These are phyloP conservation scores for Naganishia vaughanmartiniae DNA, from an alignment of 768 basidiomycete species.

Conservation along the genomic window DNA sequence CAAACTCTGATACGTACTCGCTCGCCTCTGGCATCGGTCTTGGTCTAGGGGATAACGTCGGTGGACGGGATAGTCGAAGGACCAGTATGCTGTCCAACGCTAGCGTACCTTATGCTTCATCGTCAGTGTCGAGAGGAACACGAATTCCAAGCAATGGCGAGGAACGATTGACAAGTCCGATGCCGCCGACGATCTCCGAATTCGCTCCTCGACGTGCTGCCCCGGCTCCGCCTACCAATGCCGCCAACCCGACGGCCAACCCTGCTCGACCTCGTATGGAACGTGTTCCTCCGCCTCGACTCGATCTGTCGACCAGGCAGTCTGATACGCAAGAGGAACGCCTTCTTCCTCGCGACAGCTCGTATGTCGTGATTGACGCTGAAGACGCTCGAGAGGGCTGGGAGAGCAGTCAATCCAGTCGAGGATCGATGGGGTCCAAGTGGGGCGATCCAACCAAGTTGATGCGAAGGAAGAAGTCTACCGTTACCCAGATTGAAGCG, in stretches of 20 bases:
- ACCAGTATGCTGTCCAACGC: constrained; percentile 20
- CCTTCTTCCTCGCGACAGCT: constrained; percentile 38
- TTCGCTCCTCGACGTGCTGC: constrained; percentile 23
- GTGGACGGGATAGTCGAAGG: constrained; percentile 23
- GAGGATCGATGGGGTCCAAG: constrained; percentile 27
- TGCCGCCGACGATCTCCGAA: background rate
- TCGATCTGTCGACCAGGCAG: constrained; percentile 4
- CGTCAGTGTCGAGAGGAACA: constrained; percentile 9
- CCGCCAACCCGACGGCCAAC: background rate
- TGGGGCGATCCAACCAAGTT: constrained; percentile 32
- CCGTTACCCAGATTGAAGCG: constrained; percentile 35
- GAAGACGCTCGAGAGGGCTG: constrained; percentile 19
- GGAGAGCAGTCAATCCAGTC: constrained; percentile 22
- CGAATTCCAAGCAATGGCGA: constrained; percentile 16
- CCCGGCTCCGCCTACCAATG: constrained; percentile 9
- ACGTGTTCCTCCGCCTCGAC: constrained; percentile 11
- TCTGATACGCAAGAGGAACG: constrained; percentile 8
- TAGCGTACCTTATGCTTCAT: constrained; percentile 13
- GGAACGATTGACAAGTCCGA: constrained; percentile 12
- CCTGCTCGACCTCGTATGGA: constrained; percentile 13
- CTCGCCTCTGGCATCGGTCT: constrained; percentile 38
- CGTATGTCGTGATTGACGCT: constrained; percentile 38
- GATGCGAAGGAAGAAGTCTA: constrained; percentile 43
- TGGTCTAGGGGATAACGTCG: constrained; percentile 36
- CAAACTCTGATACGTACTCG: constrained; percentile 20